Evolutionary conservation across 225 moss, liverwort and hornwort genomes (phyloP), one percentile per base, ranked within the genome.

Genomic region (Antitrichia curtipendula): DNA sequence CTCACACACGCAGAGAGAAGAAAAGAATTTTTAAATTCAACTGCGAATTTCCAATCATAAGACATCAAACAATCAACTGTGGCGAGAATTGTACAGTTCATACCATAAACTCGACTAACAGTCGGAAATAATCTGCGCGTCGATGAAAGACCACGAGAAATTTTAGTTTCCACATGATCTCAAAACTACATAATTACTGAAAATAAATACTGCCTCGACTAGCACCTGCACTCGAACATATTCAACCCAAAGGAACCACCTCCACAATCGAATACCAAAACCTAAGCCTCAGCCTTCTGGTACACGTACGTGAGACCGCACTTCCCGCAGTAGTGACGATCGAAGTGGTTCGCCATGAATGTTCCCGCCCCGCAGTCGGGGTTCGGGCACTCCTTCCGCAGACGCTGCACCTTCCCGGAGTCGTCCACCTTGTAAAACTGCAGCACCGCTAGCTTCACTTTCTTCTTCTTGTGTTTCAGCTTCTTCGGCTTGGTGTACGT

Each of bases 401-500:
- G 81, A n/a, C 92, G 93, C 93, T 92, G 91, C 60, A 93, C 93
- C 90, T 93, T 93, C 8, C 93, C 93, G 43, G 91, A 92, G 78
- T 93, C 93, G 78, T 93, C 93, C 88, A 93, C 93, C 86, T 92
- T 93, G 86, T 93, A 93, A 36, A 93, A 93, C 92, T 93, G 93
- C 64, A 93, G 61, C 77, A 93, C 93, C 29, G 93, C 93, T 5
- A 93, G 92, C 93, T 93, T 93, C 27, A 93, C 93, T 75, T 93
- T 93, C 89, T 93, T 93, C 87, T 93, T 93, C 86, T 93, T 93
- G 88, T 93, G 93, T 89, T 93, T 93, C 40, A 93, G 86, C 86
- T 93, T 93, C 93, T 93, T 93, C 52, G 93, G 92, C 84, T 93
- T 93, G 2, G 92, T 93, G 88, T 93, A 93, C 2, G 93, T 92